Percentiles rank a stretch among this genome's conserved stretches.
phyloP scores from a whole-genome alignment of 2,329 filamentous ascomycete genomes.

The Grosmannia penicillata region DNA sequence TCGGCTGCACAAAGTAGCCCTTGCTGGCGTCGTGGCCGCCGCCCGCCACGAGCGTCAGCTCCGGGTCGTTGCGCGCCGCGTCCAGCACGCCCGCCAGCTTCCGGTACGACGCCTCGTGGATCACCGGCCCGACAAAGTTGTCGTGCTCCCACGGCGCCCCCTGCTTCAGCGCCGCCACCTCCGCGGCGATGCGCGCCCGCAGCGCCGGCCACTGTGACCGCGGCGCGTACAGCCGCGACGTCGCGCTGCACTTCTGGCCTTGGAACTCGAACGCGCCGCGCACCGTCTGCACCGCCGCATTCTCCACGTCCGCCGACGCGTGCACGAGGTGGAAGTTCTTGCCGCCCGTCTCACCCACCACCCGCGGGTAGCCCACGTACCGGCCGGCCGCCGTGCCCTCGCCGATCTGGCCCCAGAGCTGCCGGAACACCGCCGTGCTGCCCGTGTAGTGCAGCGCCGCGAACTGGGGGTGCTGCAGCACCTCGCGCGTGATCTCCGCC shows the following conservation, averaged over 20 bases:
- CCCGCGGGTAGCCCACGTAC: slow-evolving; percentile 57
- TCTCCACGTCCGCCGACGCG: slow-evolving; percentile 28
- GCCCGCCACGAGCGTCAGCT: slow-evolving; percentile 27
- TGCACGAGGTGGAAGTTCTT: slow-evolving; percentile 40
- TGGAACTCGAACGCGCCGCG: slow-evolving; percentile 34
- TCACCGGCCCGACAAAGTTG: slow-evolving; percentile 33
- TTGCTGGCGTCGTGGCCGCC: slow-evolving; percentile 26
- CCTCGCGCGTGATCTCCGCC: slow-evolving; percentile 64
- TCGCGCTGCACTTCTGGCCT: slow-evolving; percentile 34
- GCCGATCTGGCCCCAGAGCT: slow-evolving; percentile 76
- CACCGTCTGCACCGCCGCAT: slow-evolving; percentile 29
- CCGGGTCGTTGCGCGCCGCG: slow-evolving; percentile 24
- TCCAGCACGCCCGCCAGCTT: slow-evolving; percentile 30
- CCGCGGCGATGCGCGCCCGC: slow-evolving; percentile 21
- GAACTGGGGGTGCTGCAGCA: slow-evolving; percentile 65
- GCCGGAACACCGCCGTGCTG: slow-evolving; percentile 80
- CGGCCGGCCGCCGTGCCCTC: slow-evolving; percentile 65
- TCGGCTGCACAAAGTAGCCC: slow-evolving; percentile 31
- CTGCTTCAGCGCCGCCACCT: slow-evolving; percentile 18
- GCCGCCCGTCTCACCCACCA: slow-evolving; percentile 35
- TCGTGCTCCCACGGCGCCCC: slow-evolving; percentile 17
- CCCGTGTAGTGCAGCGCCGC: slow-evolving; percentile 92
- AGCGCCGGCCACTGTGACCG: slow-evolving; percentile 24
- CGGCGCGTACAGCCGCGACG: slow-evolving; percentile 40
- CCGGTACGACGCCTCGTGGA: slow-evolving; percentile 29